Conservation (phyloP, 352 stramenopile genomes). For the Pythium periplocum region DNA sequence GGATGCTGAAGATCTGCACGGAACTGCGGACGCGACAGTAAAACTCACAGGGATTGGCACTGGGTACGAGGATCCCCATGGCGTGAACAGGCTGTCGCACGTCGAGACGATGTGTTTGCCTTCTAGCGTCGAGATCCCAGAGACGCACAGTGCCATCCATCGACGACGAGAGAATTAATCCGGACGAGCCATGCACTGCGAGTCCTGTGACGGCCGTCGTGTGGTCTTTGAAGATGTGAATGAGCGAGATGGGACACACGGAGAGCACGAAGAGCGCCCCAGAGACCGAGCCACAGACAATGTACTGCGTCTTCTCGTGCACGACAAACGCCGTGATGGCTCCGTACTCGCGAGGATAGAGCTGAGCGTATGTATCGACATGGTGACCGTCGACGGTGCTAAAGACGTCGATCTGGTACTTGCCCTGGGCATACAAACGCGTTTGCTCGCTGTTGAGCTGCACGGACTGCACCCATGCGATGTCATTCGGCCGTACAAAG, state of each 20-base stretch:
- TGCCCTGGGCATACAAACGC: constrained; percentile 43
- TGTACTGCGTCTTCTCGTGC: constrained; percentile 60
- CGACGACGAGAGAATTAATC: constrained; percentile 63
- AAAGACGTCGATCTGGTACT: constrained; percentile 51
- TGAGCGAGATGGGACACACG: constrained; percentile 42
- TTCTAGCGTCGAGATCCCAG: constrained; percentile 60
- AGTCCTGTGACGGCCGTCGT: constrained; percentile 51
- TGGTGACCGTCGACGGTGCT: constrained; percentile 33
- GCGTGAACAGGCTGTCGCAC: constrained; percentile 36
- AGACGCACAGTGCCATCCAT: constrained; percentile 60
- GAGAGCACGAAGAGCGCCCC: constrained; percentile 55
- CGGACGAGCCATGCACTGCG: constrained; percentile 39
- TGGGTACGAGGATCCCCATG: constrained; percentile 36
- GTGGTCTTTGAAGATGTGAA: constrained; percentile 71
- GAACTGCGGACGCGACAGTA: constrained; percentile 52
- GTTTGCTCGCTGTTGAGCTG: constrained; percentile 37
- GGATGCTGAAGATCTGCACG: constrained; percentile 54
- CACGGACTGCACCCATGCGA: constrained; percentile 44
- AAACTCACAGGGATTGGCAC: constrained; percentile 39
- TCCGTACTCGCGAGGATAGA: constrained; percentile 47
- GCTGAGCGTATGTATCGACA: constrained; percentile 45
- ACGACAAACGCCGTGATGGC: constrained; percentile 60
- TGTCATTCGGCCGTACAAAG: constrained; percentile 4
- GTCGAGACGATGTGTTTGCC: constrained; percentile 57
- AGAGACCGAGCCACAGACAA: constrained; percentile 55